Percentiles rank a stretch among this genome's conserved stretches.
phyloP scores from a whole-genome alignment of 331 rosid genomes.

The Cucumis variabilis region DNA sequence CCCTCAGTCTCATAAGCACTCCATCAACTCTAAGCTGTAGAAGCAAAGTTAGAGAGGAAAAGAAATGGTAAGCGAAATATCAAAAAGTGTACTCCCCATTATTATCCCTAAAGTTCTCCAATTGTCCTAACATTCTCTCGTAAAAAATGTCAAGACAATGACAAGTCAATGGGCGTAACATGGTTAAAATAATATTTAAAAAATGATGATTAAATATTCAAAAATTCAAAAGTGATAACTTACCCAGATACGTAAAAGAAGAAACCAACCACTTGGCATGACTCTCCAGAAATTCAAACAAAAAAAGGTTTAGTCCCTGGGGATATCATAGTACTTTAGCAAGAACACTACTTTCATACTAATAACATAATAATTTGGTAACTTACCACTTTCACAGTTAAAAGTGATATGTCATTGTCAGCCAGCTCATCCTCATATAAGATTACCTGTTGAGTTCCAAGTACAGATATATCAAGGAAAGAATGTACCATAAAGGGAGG shows the following conservation, averaged over 20 bases:
- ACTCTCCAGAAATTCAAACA: slow-evolving; percentile 70
- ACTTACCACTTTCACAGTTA: slow-evolving; percentile 97
- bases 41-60: slow-evolving; percentile 36
- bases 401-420: slow-evolving; percentile 90
- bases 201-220: slow-evolving; percentile 18
- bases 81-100: background rate
- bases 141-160: background rate
- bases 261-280: slow-evolving; percentile 98
- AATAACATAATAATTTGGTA: slow-evolving; percentile 29
- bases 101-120: background rate
- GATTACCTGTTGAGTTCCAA: slow-evolving; percentile 70
- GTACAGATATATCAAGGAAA: slow-evolving; percentile 36
- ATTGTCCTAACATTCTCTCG: background rate
- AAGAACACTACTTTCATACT: no score
- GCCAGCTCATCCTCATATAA: slow-evolving; percentile 97
- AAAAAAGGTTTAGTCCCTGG: slow-evolving; percentile 39
- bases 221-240: slow-evolving; percentile 42
- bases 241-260: slow-evolving; percentile 95
- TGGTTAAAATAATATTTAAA: background rate
- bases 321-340: background rate
- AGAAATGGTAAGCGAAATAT: slow-evolving; percentile 22
- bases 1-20: slow-evolving; percentile 90
- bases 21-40: slow-evolving; percentile 98
- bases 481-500: slow-evolving; percentile 36
- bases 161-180: background rate